Evolutionary conservation across 1,284 basidiomycete species (phyloP).

Genomic region (Ganoderma boninense): DNA sequence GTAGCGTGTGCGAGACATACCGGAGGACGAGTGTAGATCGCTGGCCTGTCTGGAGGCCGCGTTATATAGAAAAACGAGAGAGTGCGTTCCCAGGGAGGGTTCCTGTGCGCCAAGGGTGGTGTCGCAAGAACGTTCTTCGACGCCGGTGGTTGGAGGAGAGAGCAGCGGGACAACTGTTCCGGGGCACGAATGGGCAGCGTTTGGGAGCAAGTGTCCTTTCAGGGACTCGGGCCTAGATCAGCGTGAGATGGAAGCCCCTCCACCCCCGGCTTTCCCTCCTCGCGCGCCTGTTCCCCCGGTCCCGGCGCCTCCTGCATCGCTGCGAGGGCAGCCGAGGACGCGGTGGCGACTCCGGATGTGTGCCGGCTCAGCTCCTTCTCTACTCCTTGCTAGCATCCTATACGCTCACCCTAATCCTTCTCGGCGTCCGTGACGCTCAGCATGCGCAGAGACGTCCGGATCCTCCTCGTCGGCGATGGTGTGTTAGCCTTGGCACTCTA

Average conservation of each 20-base stretch:
- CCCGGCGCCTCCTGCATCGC: neutral
- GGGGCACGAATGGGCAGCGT: neutral
- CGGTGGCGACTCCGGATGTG: conserved; percentile 16
- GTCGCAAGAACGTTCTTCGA: conserved; percentile 8
- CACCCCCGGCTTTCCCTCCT: conserved; percentile 5
- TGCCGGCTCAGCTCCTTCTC: neutral
- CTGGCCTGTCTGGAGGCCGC: neutral
- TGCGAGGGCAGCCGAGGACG: conserved; percentile 8
- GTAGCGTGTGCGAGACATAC: conserved; percentile 9
- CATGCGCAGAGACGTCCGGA: conserved; percentile 91
- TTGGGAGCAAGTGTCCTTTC: conserved; percentile 8
- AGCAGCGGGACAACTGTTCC: conserved; percentile 3
- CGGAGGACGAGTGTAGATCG: neutral
- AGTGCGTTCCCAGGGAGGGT: neutral
- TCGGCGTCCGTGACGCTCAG: conserved; percentile 22
- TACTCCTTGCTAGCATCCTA: conserved; percentile 2
- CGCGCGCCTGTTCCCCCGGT: neutral
- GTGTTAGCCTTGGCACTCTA: conserved; percentile 37
- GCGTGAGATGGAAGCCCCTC: conserved; percentile 27
- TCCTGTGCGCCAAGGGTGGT: conserved; percentile 3
- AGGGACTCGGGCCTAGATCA: conserved; percentile 23
- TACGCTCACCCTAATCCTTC: conserved; percentile 20
- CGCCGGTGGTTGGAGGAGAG: neutral
- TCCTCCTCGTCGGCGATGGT: conserved; percentile 95
- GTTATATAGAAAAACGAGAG: neutral